phyloP scores from a whole-genome alignment of 495 filamentous ascomycete genomes.

The Aspergillus asperescens region DNA sequence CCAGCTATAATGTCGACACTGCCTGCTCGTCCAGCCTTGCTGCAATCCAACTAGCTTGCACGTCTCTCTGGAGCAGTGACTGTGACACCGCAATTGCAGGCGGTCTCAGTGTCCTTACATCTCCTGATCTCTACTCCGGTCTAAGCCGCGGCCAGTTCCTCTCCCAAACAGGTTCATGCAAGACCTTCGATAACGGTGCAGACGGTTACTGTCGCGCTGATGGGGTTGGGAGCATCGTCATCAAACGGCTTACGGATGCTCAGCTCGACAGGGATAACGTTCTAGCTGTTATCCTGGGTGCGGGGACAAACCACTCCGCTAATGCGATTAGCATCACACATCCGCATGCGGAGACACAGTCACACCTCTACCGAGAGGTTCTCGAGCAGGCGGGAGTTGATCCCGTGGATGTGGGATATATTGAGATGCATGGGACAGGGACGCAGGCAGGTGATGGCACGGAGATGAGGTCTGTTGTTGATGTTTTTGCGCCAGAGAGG shows the following conservation, averaged over 20 bases:
- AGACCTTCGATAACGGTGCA: conserved; percentile 61
- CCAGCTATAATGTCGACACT: neutral
- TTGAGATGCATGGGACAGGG: conserved; percentile 48
- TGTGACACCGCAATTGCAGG: conserved; percentile 69
- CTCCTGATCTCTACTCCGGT: conserved; percentile 64
- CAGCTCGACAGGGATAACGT: conserved; percentile 42
- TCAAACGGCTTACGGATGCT: conserved; percentile 45
- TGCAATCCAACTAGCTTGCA: conserved; percentile 32
- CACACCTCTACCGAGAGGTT: conserved; percentile 38
- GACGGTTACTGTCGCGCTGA: conserved; percentile 67
- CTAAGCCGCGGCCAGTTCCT: conserved; percentile 64
- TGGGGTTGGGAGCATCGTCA: conserved; percentile 35
- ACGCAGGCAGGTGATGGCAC: conserved; percentile 37
- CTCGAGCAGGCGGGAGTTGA: conserved; percentile 44
- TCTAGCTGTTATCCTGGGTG: conserved; percentile 29
- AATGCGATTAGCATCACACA: conserved; percentile 41
- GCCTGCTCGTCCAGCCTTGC: neutral
- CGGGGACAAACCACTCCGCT: conserved; percentile 40
- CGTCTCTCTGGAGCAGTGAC: conserved; percentile 58
- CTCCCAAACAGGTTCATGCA: conserved; percentile 60
- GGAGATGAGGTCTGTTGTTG: conserved; percentile 26
- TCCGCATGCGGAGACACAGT: conserved; percentile 47
- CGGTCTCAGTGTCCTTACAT: conserved; percentile 60
- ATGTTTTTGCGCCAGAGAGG: conserved; percentile 23
- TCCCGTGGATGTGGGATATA: conserved; percentile 44